Base-by-base conservation (phyloP, 139 green algal genomes). In the Bryopsis sp. region DNA sequence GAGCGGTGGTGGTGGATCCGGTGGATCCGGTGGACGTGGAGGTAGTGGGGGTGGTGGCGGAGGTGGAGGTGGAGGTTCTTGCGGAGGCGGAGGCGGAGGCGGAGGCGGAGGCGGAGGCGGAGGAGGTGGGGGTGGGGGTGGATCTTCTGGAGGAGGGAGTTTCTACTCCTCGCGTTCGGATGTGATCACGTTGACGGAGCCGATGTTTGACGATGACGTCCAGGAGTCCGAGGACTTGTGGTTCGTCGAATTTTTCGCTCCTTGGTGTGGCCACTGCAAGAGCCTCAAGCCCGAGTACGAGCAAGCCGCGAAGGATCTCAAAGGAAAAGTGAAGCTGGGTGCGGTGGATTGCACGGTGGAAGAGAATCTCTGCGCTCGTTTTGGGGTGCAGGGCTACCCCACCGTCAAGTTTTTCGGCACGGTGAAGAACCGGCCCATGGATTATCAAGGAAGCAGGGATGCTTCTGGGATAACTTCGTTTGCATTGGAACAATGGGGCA, bases 321-420 rank as follows among this genome's bases (percentile, higher is more conserved):
- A 74, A 39, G 90, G 85, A 63, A 87, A 84, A 64, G 85, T 95
- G 31, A 88, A 85, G 46, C 39, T 97, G n/a, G 90, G 82, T 8
- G 88, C 89, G 0, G 89, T 96, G 28, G 86, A 97, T 78, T 96
- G 91, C 78, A 91, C 86, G 0, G 71, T 29, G 1, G 32, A 84
- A 11, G 57, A 67, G 58, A 19, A 24, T 8, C 26, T 76, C n/a
- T 58, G 65, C n/a, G 54, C 63, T 3, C 69, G 87, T 68, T 90
- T 75, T 50, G 64, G 72, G 4, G 76, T 92, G 32, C 76, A 77
- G 38, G 91, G 91, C 31, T 97, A 92, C 79, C 91, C 91, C 47
- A 97, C 90, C 46, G 81, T 97, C 71, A 93, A 95, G 79, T 85
- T 86, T 34, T 97, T 96, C 71, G 88, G 82, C 3, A 39, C 63